Base-by-base conservation (phyloP, 192 early-diverging fungal genomes). In the Coemansia sp. region DNA sequence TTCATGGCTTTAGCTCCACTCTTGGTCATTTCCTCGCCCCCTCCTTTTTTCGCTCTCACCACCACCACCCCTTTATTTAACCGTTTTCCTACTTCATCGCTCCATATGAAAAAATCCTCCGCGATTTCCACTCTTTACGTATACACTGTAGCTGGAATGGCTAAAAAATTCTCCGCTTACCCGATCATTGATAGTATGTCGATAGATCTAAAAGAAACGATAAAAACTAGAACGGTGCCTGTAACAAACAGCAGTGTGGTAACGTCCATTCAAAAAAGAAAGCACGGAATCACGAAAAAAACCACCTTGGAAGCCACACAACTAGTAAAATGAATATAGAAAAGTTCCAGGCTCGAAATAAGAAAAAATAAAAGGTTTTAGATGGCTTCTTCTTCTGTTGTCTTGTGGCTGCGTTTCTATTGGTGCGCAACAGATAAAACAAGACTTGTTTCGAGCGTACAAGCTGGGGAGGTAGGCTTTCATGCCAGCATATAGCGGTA, bases 91-190 rank as follows among this genome's bases (percentile, higher is more conserved):
- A 8, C 39, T 9, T 10, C 39, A 32, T 32, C 8, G 8, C 3
- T 8, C 30, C 30, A 32, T 42, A 42, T 42, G 11, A 42, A 42
- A 42, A 16, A 42, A 42, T 8, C 14, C 39, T 9, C 39, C 6
- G 49, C 18, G 49, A 16, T 23, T 51, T 51, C 22, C 14, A 8
- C 14, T 42, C 13, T 42, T 14, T 42, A 34, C 9, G 4, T 34
- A 6, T 34, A 34, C 9, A 34, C 32, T 34, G 4, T 34, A 34
- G 9, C 32, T 34, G 14, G 8, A 16, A 9, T 14, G 39, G 5
- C 11, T 42, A 42, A 42, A 42, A 42, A 42, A 42, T 42, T 42
- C 39, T 42, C 39, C 24, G 24, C 49, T 50, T 50, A 50, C 49
- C 49, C 49, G 19, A 50, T 50, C 49, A 50, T 50, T 50, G 39